Evolutionary conservation across 2,329 filamentous ascomycete genomes (phyloP), one percentile per base, ranked within the genome.

Genomic region (Fusarium sp.): DNA sequence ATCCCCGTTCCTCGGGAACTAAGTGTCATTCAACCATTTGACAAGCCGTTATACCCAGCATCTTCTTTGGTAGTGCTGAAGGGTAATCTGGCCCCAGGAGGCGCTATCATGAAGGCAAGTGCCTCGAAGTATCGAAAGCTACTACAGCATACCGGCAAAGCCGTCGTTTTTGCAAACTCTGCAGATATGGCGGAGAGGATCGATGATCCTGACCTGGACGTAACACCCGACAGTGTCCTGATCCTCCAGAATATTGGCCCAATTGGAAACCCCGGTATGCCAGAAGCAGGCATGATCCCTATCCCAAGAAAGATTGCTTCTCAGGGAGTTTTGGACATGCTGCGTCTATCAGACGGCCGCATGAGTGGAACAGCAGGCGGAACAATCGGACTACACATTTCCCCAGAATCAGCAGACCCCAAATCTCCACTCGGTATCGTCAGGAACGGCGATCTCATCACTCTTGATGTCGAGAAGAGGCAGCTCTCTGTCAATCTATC

Each of bases 191-290:
- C 90, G 30, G 85, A 85, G 26, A 92, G 94, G 13, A 83, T 89
- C 33, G 87, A 89, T 63, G 82, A 83, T 45, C 84, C 85, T 0
- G 76, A 80, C 33, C 89, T 97, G 63, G 91, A 93, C 35, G 90
- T 97, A 3, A 79, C 79, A 0, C 72, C 80, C 0, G 81, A 87
- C 44, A 85, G 84, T 48, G 94, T 97, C 14, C 86, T 97, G 1
- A 91, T 98, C 8, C 91, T 98, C 31, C 91, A 95, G 71, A 95
- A 95, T 70, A 95, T 98, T 78, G 95, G 95, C 0, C 95, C 95
- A 1, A 93, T 96, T 59, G 95, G 95, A 26, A 94, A 94, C 5
- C 95, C 95, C 0, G 95, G 95, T 18, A 98, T 98, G 95, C 95
- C 95, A 3, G 95, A 98, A 81, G 94, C 96, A 62, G 87, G 87